phyloP scores from a whole-genome alignment of 2,329 filamentous ascomycete genomes.

The Leptodontidium sp. region DNA sequence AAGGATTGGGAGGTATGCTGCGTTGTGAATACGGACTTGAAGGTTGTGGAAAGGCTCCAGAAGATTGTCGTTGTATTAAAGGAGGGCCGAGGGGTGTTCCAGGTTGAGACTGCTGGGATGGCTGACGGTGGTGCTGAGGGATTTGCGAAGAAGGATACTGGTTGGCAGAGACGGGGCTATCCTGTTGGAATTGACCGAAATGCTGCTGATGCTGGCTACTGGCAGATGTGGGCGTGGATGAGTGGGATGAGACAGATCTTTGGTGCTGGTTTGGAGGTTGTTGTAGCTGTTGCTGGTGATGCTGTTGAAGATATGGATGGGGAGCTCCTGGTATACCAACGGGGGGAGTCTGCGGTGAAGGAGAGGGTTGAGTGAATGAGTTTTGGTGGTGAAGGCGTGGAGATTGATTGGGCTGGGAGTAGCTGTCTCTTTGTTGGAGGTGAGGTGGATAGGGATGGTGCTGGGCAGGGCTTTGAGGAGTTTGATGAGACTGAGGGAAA shows the following conservation, averaged over 20 bases:
- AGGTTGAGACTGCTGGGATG: constrained; percentile 44
- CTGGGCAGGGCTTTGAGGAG: constrained; percentile 47
- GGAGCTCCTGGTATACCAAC: constrained; percentile 45
- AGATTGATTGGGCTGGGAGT: constrained; percentile 39
- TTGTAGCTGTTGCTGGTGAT: constrained; percentile 9
- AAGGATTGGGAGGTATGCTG: constrained; percentile 43
- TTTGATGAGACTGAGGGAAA: constrained; percentile 44
- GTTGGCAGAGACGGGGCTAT: constrained; percentile 55
- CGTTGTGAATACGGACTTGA: constrained; percentile 68
- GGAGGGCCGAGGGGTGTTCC: constrained; percentile 60
- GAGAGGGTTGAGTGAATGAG: constrained; percentile 41
- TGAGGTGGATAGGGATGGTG: constrained; percentile 35
- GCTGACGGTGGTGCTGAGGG: constrained; percentile 44
- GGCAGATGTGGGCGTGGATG: constrained; percentile 68
- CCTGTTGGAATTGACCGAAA: constrained; percentile 58
- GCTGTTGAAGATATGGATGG: constrained; percentile 46
- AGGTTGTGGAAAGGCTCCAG: constrained; percentile 58
- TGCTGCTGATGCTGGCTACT: constrained; percentile 65
- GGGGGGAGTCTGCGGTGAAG: constrained; percentile 47
- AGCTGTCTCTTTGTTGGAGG: constrained; percentile 44
- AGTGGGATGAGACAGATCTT: constrained; percentile 65
- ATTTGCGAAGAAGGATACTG: constrained; percentile 41
- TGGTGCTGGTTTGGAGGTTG: constrained; percentile 44
- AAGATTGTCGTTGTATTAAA: constrained; percentile 55
- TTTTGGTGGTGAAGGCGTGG: constrained; percentile 44